A percentile compares a stretch with the other conserved stretches of the same genome.
phyloP scores from a whole-genome alignment of 2,329 filamentous ascomycete genomes.

The Aspergillus novofumigatus region DNA sequence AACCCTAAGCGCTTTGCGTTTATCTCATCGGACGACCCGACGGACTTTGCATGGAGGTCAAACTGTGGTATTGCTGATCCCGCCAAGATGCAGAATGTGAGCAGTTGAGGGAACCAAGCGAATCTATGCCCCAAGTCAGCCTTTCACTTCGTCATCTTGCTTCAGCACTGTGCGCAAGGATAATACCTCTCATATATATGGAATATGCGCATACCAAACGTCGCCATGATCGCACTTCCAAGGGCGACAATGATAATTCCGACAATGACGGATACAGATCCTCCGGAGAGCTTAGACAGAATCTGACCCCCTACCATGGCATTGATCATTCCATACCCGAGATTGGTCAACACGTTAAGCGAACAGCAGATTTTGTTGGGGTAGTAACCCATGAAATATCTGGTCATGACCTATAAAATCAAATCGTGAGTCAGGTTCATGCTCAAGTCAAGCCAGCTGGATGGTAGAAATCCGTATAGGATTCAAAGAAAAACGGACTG shows the following conservation, averaged over 20 bases:
- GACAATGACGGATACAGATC: conserved; percentile 35
- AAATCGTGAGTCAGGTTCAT: neutral
- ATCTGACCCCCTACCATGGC: conserved; percentile 42
- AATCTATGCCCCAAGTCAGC: conserved; percentile 17
- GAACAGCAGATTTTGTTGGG: conserved; percentile 38
- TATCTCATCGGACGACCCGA: conserved; percentile 22
- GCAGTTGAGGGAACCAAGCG: conserved; percentile 40
- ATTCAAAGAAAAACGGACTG: neutral
- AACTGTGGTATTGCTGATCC: conserved; percentile 36
- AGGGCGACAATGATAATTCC: conserved; percentile 37
- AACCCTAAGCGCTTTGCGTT: conserved; percentile 36
- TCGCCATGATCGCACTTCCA: conserved; percentile 32
- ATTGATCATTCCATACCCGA: conserved; percentile 43
- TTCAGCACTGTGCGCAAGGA: neutral
- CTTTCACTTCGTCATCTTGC: neutral
- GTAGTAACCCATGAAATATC: conserved; percentile 44
- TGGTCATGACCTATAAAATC: conserved; percentile 32
- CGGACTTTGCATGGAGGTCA: conserved; percentile 30
- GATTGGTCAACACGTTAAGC: conserved; percentile 40
- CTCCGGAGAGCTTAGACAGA: conserved; percentile 39
- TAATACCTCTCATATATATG: conserved; percentile 41
- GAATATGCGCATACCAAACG: conserved; percentile 41
- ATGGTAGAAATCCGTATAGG: neutral
- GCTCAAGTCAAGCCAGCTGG: neutral
- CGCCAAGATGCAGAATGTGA: conserved; percentile 38